These are phyloP conservation scores for Tetragonia tetragonoides DNA, from an alignment of 148 eudicot genomes.

Conservation along the genomic window DNA sequence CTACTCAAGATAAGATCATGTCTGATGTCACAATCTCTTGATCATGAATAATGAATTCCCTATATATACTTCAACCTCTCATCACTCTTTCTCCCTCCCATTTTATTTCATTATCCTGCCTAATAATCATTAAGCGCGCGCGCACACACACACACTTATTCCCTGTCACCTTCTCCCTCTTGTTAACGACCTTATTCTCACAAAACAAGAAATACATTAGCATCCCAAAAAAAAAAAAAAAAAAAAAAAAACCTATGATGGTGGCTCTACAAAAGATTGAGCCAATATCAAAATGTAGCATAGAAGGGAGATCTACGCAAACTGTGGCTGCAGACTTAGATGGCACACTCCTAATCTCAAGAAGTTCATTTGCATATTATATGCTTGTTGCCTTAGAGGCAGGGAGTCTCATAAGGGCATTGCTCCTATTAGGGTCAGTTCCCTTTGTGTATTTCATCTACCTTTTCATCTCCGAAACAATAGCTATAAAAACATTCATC, in stretches of 20 bases:
- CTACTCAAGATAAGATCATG: constrained; percentile 32
- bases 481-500: constrained; percentile 44
- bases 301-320: constrained; percentile 48
- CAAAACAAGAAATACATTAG: too few relatives aligned
- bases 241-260: constrained; percentile 26
- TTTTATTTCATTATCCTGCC: too few relatives aligned
- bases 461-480: constrained; percentile 48
- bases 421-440: constrained; percentile 35
- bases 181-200: background rate
- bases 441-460: constrained; percentile 56
- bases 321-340: constrained; percentile 64
- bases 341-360: constrained; percentile 67
- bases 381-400: constrained; percentile 73
- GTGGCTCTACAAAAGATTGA: constrained; percentile 36
- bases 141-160: too few relatives aligned
- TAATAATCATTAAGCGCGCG: too few relatives aligned
- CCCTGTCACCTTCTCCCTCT: background rate
- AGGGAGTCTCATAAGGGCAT: constrained; percentile 56
- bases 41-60: background rate
- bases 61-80: background rate
- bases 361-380: constrained; percentile 61
- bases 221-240: too few relatives aligned
- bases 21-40: background rate
- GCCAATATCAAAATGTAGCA: constrained; percentile 42
- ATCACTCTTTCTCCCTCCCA: too few relatives aligned